Evolutionary conservation across 2,329 filamentous ascomycete genomes (phyloP), one percentile per base, ranked within the genome.

Genomic region (Aureobasidium sp.): DNA sequence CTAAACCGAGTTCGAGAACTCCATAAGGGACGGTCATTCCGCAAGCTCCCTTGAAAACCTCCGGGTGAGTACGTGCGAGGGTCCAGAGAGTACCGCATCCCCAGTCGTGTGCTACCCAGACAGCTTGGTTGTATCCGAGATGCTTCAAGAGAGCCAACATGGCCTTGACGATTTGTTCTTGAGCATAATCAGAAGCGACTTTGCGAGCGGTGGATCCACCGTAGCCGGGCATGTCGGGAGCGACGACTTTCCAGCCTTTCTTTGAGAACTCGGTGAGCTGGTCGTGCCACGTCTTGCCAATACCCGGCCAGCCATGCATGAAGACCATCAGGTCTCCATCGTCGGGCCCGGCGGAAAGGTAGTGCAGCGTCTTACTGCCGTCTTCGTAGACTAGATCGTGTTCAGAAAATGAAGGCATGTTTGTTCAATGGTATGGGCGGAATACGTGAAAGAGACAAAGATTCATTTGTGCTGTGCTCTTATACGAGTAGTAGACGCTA

Each of bases 81-180:
- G 67, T 65, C 66, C 67, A 74, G 25, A 70, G 67, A 3, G 73
- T 65, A 12, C 70, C 72, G 20, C 68, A 70, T 34, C 73, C 73
- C 78, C 78, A 79, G 65, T 80, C 77, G 62, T 80, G 78, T 14
- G 72, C 77, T 37, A 80, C 69, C 78, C 80, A 82, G n/a, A 82
- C 67, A 1, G 78, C 78, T 8, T 72, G 71, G 0, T 69, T 63
- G 22, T 78, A 67, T 20, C 72, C 64, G 60, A 77, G 59, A 65
- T 76, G 45, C 68, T 73, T 70, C 63, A 79, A 66, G 67, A 80
- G 66, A 69, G 77, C 69, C 25, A 72, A 64, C 66, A 76, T 67
- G 62, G 66, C 70, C 58, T 62, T 60, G 62, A 66, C 67, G 64
- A 66, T 66, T 68, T 59, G 64, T 57, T 73, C 67, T 36, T 73